Base-by-base conservation (phyloP, 768 basidiomycete species). In the Mycena filopes region DNA sequence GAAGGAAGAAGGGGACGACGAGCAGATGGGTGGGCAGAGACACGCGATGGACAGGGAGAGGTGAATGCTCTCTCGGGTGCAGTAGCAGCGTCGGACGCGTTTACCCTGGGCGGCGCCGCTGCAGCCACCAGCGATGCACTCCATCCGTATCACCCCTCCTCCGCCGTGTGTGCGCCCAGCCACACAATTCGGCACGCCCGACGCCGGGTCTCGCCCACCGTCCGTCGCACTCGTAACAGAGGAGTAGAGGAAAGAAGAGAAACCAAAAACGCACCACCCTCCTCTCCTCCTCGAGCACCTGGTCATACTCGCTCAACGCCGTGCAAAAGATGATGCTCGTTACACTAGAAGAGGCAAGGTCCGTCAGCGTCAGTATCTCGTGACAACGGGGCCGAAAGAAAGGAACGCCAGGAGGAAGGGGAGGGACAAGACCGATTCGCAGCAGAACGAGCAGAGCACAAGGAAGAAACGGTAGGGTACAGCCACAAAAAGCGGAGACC, bases 291-390 rank as follows among this genome's bases (percentile, higher is more conserved):
- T 84, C 74, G 33, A 85, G 73, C 11, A 84, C 83, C 73, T 85
- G 84, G 71, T 88, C 86, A 72, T 88, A 88, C 72, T 87, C 86
- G 72, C 80, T 81, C 65, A 88, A 71, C 9, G 85, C 82, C 36
- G 84, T 83, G 69, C 83, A 86, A 76, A 87, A 87, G 50, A 88
- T 83, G 75, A 88, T 83, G 43, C 76, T 79, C 5, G 86, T 87
- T 31, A 86, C 84, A 18, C 71, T 71, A 69, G 3, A 20, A 36
- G 20, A 36, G n/a, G n/a, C n/a, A 5, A 12, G n/a, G 20, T 31
- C 3, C 28, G 13, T 54, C 5, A 55, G 40, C 21, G 28, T 11
- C 2, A 21, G 6, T 16, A 2, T 2, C 33, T 8, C 18, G 25
- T 20, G n/a, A 11, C 16, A 18, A 50, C 16, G 20, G 40, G 20